These are phyloP conservation scores for Schizonepeta tenuifolia DNA, from an alignment of 257 asterid species.

Conservation along the genomic window DNA sequence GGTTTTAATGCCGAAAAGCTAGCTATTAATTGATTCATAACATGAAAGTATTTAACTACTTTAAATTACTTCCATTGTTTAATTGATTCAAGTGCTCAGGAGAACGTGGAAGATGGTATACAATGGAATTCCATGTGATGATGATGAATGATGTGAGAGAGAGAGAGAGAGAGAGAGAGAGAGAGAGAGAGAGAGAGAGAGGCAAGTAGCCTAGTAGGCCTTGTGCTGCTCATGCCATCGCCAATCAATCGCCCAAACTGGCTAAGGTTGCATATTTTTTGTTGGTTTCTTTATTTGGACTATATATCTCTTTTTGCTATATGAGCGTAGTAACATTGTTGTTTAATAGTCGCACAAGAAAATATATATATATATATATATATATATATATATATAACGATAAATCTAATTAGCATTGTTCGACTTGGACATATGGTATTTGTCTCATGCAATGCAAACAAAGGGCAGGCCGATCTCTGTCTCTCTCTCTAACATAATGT, in stretches of 20 bases:
- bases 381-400: too few relatives aligned
- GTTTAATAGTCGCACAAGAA: too few relatives aligned
- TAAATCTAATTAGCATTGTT: too few relatives aligned
- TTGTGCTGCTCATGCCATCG: constrained; percentile 12
- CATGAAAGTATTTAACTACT: constrained; percentile 19
- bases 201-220: constrained; percentile 27
- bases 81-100: constrained; percentile 34
- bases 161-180: not conserved
- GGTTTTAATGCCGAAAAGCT: constrained; percentile 30
- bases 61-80: constrained; percentile 25
- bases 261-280: constrained; percentile 22
- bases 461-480: too few relatives aligned
- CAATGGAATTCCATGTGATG: constrained; percentile 47
- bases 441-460: too few relatives aligned
- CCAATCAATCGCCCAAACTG: constrained; percentile 21
- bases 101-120: constrained; percentile 57
- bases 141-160: not conserved
- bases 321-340: too few relatives aligned
- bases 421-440: too few relatives aligned
- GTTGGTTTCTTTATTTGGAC: not conserved
- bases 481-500: too few relatives aligned
- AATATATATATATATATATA: too few relatives aligned
- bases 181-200: not conserved
- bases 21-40: constrained; percentile 21
- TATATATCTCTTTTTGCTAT: too few relatives aligned